Percentiles rank a stretch among this genome's conserved stretches.
These are phyloP conservation scores for Zymoseptoria crescenta DNA, from an alignment of 2,329 filamentous ascomycete species.

Conservation along the genomic window DNA sequence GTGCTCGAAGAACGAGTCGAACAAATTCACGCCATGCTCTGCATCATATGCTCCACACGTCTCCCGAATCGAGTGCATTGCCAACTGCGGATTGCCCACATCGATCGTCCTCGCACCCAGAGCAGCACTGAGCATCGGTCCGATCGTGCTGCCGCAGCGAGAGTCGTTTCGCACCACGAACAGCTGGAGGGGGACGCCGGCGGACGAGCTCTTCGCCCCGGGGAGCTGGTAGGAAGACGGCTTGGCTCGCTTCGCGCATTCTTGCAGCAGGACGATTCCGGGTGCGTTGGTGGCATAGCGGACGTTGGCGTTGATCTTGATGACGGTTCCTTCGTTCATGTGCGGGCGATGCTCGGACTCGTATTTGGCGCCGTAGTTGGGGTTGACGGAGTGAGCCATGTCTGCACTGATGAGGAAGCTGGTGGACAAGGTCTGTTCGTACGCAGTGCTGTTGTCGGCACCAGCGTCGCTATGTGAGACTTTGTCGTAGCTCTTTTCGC, in stretches of 20 bases:
- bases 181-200: conserved; percentile 78
- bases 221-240: conserved; percentile 25
- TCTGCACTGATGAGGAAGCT: conserved; percentile 95
- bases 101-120: conserved; percentile 85
- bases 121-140: conserved; percentile 86
- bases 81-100: conserved; percentile 85
- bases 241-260: conserved; percentile 61
- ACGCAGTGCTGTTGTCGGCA: conserved; percentile 68
- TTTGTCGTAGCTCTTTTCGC: conserved; percentile 59
- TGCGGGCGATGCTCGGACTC: conserved; percentile 83
- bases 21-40: conserved; percentile 74
- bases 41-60: conserved; percentile 84
- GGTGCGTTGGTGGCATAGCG: conserved; percentile 95
- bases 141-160: conserved; percentile 90
- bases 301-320: conserved; percentile 97
- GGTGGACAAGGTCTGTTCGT: conserved; percentile 82
- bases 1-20: conserved; percentile 76
- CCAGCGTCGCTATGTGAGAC: conserved; percentile 37
- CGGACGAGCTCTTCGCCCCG: conserved; percentile 40
- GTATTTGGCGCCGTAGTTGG: conserved; percentile 89
- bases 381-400: conserved; percentile 95
- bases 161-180: conserved; percentile 97
- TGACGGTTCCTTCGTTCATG: conserved; percentile 93
- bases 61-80: conserved; percentile 96
- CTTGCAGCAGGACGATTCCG: conserved; percentile 85